phyloP scores from a whole-genome alignment of 2,329 filamentous ascomycete species.

The Eutypella sp. region DNA sequence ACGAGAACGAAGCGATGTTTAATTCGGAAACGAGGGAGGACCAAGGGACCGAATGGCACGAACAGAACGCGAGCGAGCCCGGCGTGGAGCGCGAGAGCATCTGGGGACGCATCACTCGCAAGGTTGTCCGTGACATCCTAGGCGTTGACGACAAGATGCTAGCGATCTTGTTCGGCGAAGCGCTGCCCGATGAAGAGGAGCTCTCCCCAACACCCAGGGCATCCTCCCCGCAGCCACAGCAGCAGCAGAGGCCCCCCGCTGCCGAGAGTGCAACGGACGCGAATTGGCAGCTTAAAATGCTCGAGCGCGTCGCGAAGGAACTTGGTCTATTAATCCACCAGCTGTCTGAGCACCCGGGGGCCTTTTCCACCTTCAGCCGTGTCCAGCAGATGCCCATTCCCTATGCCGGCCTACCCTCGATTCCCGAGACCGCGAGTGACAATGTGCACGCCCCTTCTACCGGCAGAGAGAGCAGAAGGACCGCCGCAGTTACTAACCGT shows the following conservation, averaged over 20 bases:
- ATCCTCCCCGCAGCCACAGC: slow-evolving; percentile 26
- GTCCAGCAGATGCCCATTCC: slow-evolving; percentile 61
- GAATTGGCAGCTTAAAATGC: slow-evolving; percentile 69
- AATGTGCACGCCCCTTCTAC: no score
- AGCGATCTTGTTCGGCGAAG: slow-evolving; percentile 81
- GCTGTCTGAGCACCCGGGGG: slow-evolving; percentile 79
- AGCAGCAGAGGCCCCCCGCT: slow-evolving; percentile 19
- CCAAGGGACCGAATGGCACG: slow-evolving; percentile 44
- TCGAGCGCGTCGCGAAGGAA: slow-evolving; percentile 82
- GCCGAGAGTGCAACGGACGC: slow-evolving; percentile 33
- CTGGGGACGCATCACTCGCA: slow-evolving; percentile 76
- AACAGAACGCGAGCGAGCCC: slow-evolving; percentile 40
- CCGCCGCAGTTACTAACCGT: no score
- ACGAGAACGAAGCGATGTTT: slow-evolving; percentile 25
- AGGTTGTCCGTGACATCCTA: slow-evolving; percentile 82
- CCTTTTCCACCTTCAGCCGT: slow-evolving; percentile 76
- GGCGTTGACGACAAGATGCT: slow-evolving; percentile 84
- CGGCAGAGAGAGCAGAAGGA: slow-evolving; percentile 20
- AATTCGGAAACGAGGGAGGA: slow-evolving; percentile 31
- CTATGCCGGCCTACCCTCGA: slow-evolving; percentile 72
- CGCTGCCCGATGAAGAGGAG: slow-evolving; percentile 52
- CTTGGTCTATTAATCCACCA: slow-evolving; percentile 79
- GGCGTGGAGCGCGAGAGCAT: slow-evolving; percentile 58
- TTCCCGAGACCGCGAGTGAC: slow-evolving; percentile 45
- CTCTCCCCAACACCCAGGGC: slow-evolving; percentile 44